Evolutionary conservation across 176 grass and related monocot species (phyloP).

Genomic region (Cenchrus fungigraminus): DNA sequence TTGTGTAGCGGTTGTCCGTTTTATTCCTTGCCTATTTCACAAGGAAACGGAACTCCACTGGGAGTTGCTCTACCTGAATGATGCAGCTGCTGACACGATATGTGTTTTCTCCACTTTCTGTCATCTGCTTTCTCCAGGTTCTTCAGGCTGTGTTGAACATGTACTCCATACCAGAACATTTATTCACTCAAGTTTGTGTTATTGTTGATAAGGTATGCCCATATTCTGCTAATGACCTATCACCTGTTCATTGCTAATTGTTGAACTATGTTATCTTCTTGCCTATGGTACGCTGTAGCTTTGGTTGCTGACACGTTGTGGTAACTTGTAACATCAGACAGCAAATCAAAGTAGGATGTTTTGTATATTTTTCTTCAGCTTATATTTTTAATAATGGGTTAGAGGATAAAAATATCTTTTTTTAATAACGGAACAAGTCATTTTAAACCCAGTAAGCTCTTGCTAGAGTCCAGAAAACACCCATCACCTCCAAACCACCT

Average conservation of each 20-base stretch:
- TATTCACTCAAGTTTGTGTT: constrained; percentile 78
- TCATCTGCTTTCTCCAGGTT: constrained; percentile 61
- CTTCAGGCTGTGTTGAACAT: constrained; percentile 75
- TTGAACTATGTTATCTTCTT: not conserved
- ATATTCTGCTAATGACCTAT: not conserved
- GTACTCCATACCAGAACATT: constrained; percentile 70
- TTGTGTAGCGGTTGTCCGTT: not conserved
- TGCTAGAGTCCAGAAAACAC: not conserved
- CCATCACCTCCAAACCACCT: not conserved
- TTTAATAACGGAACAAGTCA: not conserved
- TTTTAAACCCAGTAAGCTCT: not conserved
- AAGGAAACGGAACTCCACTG: not conserved
- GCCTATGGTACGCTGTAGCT: not conserved
- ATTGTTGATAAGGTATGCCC: constrained; percentile 80
- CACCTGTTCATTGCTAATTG: not conserved
- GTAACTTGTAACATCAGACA: not conserved
- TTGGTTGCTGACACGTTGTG: not conserved
- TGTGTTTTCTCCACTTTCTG: constrained; percentile 12
- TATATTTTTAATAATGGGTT: not conserved
- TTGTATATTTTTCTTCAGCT: not conserved
- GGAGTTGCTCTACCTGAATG: constrained; percentile 1
- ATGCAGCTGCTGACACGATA: not conserved
- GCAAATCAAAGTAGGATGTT: not conserved
- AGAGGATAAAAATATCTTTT: not conserved
- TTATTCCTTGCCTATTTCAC: constrained; percentile 1